phyloP scores from a whole-genome alignment of 805 yeast genomes.

The Nakazawaea ernobii region DNA sequence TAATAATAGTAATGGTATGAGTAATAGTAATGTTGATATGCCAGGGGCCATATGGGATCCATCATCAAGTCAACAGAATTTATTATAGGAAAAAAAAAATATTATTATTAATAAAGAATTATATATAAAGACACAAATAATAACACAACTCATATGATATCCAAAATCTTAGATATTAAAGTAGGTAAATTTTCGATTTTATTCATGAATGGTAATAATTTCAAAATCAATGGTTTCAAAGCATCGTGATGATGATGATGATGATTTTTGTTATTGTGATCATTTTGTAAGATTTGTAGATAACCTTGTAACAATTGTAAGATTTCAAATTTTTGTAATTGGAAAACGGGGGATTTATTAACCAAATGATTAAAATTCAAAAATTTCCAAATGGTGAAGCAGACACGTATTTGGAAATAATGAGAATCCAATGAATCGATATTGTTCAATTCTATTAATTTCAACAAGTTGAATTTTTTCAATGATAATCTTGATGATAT shows the following conservation, averaged over 20 bases:
- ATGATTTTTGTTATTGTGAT: not conserved
- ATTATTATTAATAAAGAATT: slow-evolving; percentile 15
- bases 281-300: not conserved
- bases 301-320: not conserved
- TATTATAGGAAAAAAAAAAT: not conserved
- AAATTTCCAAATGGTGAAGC: not conserved
- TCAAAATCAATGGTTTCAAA: slow-evolving; percentile 1
- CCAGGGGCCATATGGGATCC: slow-evolving; percentile 2
- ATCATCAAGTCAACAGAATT: not conserved
- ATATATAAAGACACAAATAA: slow-evolving; percentile 3
- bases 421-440: not conserved
- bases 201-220: not conserved
- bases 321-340: not conserved
- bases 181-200: not conserved
- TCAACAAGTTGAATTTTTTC: not conserved
- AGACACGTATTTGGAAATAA: not conserved
- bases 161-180: slow-evolving; percentile 1
- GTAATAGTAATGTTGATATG: not conserved
- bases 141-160: no score
- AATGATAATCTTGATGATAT: not conserved
- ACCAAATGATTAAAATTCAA: not conserved
- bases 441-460: not conserved
- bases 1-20: no score
- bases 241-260: no score
- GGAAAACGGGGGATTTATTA: not conserved